Evolutionary conservation across 2,329 filamentous ascomycete genomes (phyloP), one percentile per base, ranked within the genome.

Genomic region (Cladosporium sphaerospermum): DNA sequence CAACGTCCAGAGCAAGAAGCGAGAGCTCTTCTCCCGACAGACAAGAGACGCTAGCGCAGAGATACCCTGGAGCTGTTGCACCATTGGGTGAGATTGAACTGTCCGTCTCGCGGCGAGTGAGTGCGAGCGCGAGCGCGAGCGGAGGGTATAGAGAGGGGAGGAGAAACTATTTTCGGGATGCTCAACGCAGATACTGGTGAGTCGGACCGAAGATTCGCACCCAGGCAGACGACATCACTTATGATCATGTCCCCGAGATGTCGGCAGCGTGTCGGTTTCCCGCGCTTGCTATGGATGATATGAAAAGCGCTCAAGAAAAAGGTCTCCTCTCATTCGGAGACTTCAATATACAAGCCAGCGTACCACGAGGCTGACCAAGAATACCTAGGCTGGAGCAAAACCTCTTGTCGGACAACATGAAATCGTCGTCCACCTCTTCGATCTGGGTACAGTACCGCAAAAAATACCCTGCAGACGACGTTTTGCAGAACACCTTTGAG

Each of bases 121-220:
- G 23, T 28, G 23, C 23, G 23, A 28, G 34, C 34, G 23, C 23
- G 23, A 28, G 34, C 34, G 34, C 34, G 34, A 37, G 34, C 23
- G 23, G 23, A 5, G 34, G 34, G 5, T 37, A 37, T 14, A 40
- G 13, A 40, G 31, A 51, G 9, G 16, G n/a, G 16, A 28, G 48
- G 13, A 43, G 48, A 13, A 8, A 34, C 1, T 44, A 18, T 2
- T 28, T 44, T 13, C 28, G 32, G 28, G 33, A 39, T 6, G 31
- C 34, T 13, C 48, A 51, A 31, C 48, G 33, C 23, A 34, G 33
- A 14, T 10, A 44, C 33, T 51, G 48, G 48, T 51, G 40, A 51
- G 48, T 51, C 23, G 6, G 10, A 14, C 7, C 23, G 7, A 28
- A 28, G 5, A 7, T 28, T 7, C 16, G 16, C 23, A 28, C 7